Evolutionary conservation across 2,329 filamentous ascomycete genomes (phyloP).

Genomic region (Ustulina deusta): DNA sequence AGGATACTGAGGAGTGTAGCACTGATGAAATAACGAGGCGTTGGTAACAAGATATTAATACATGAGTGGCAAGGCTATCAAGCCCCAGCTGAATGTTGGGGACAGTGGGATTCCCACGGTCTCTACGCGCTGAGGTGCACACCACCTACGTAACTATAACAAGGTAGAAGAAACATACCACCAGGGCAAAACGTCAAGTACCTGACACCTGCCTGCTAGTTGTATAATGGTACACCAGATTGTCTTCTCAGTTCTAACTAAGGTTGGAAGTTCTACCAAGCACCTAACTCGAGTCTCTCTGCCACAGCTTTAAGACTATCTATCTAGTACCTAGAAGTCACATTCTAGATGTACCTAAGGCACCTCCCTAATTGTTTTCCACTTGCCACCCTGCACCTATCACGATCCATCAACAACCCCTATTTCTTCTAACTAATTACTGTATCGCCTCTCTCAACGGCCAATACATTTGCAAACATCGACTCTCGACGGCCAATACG

Average conservation of each 20-base stretch:
- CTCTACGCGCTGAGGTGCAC: neutral
- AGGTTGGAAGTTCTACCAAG: no score
- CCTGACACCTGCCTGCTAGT: no score
- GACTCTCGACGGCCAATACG: neutral
- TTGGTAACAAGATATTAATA: conserved; percentile 17
- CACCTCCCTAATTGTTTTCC: conserved; percentile 13
- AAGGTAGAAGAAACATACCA: no score
- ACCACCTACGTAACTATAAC: neutral
- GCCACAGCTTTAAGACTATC: conserved; percentile 7
- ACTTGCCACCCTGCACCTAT: neutral
- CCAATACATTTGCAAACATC: conserved; percentile 16
- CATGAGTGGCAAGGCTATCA: conserved; percentile 12
- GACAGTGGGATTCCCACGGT: conserved; percentile 19
- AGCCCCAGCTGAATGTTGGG: conserved; percentile 12
- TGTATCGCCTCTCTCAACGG: neutral
- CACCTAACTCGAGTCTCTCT: neutral
- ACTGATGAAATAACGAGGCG: conserved; percentile 33
- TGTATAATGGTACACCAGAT: no score
- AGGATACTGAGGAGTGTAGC: conserved; percentile 24
- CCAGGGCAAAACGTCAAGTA: no score
- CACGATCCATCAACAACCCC: neutral
- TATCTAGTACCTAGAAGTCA: neutral
- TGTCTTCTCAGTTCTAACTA: no score
- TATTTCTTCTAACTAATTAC: neutral
- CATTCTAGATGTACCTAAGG: conserved; percentile 10